phyloP scores from a whole-genome alignment of 2,329 filamentous ascomycete species.

The Fusarium torreyae region DNA sequence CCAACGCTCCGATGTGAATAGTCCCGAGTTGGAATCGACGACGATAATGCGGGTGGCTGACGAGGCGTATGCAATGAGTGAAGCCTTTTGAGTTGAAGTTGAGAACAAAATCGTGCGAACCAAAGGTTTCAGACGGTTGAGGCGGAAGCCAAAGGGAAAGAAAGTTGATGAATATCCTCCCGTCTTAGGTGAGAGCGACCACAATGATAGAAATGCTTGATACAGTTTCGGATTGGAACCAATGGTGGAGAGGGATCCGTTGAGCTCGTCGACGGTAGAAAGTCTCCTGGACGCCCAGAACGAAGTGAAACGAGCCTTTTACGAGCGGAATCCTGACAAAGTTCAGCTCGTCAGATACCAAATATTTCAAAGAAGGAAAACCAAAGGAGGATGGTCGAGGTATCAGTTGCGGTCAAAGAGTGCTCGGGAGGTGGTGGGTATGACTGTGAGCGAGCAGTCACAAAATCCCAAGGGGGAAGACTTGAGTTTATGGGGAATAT shows the following conservation, averaged over 20 bases:
- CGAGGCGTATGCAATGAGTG: constrained; percentile 5
- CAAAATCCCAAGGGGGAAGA: background rate
- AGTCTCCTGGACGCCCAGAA: background rate
- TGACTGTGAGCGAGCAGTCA: background rate
- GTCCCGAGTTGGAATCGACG: background rate
- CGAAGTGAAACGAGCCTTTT: constrained; percentile 14
- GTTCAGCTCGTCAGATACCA: constrained; percentile 8
- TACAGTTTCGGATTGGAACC: background rate
- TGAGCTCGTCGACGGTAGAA: constrained; percentile 13
- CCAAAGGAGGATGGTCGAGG: background rate
- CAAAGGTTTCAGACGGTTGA: constrained; percentile 15
- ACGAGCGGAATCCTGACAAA: background rate
- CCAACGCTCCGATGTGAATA: constrained; percentile 3
- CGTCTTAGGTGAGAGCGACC: background rate
- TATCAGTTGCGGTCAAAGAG: constrained; percentile 1
- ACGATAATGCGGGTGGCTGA: background rate
- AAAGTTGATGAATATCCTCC: constrained; percentile 11
- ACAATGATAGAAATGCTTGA: constrained; percentile 9
- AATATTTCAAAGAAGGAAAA: constrained; percentile 1
- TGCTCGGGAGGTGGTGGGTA: background rate
- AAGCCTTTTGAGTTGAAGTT: constrained; percentile 3
- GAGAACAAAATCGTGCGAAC: constrained; percentile 16
- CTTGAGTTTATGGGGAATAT: background rate
- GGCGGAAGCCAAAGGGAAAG: constrained; percentile 23
- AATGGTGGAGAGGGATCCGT: constrained; percentile 13